These are phyloP conservation scores for Takakia lepidozioides DNA, from an alignment of 225 moss, liverwort and hornwort species.

Conservation along the genomic window DNA sequence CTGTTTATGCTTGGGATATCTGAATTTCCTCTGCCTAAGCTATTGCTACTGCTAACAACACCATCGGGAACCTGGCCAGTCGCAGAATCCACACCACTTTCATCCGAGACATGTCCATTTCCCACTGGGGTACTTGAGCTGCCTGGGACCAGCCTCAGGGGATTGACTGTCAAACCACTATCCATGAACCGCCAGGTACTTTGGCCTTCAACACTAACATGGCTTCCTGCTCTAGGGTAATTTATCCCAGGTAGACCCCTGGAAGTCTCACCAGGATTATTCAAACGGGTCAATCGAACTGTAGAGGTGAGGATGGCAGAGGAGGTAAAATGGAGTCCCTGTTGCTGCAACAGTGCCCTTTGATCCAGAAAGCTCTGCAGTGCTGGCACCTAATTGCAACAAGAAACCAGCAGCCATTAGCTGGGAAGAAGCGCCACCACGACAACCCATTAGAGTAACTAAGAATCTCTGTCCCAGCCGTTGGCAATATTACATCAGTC, in stretches of 20 bases:
- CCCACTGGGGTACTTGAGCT: no score
- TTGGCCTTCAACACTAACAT: no score
- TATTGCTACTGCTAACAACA: no score
- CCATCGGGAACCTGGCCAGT: background rate
- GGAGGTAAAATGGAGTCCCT: conserved; percentile 80
- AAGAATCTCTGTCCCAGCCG: no score
- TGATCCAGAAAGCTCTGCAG: conserved; percentile 65
- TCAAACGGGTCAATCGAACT: conserved; percentile 58
- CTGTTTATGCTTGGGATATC: conserved; percentile 10
- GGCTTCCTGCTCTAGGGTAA: conserved; percentile 22
- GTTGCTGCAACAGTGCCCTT: conserved; percentile 63
- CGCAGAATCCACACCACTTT: conserved; percentile 13
- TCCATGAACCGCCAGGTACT: no score
- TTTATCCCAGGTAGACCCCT: conserved; percentile 16
- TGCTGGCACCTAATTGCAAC: conserved; percentile 80
- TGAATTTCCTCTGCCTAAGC: background rate
- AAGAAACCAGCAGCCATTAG: no score
- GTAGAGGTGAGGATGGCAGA: conserved; percentile 76
- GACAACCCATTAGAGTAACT: no score
- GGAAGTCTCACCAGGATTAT: conserved; percentile 29
- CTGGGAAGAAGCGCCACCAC: no score
- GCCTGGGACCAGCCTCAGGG: no score
- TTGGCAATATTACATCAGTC: background rate
- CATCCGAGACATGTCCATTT: no score
- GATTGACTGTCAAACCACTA: no score